Base-by-base conservation (phyloP, 2,329 filamentous ascomycete species). In the Claviceps quebecensis region DNA sequence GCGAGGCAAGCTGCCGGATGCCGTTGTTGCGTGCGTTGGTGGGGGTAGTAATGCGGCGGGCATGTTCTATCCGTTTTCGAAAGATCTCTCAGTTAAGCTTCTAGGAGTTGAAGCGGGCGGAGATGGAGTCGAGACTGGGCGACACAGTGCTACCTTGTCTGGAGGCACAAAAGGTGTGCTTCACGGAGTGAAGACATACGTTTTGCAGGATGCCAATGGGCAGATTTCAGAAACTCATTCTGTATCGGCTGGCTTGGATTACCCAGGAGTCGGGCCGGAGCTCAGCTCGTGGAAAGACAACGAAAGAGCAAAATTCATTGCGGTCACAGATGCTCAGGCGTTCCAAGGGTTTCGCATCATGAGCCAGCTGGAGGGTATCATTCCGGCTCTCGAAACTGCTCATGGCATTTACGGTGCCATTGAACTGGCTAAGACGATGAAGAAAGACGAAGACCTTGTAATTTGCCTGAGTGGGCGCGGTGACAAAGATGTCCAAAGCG, bases 401-500 rank as follows among this genome's bases (percentile, higher is more conserved):
- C 93, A 98, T 72, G 93, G 90, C 23, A 81, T 98, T 62, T 96
- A 78, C 60, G 93, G 90, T 14, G 90, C 87, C 11, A 72, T 97
- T 53, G 81, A 97, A 71, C 71, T 97, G 53, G 91, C 91, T 55
- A 96, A 95, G 81, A 87, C 83, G 53, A 90, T 96, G 87, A 76
- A 77, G 58, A 87, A 89, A 72, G 89, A 80, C 49, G 73, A 96
- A 70, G 89, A 97, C 63, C 72, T 98, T 29, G 91, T 98, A 54
- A 90, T 98, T 56, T 97, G 91, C 70, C 68, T 98, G 39, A 94
- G 86, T 63, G 93, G 93, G 8, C 77, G 93, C 59, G 93, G 93
- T 56, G 93, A 98, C 70, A 98, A 98, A 80, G 93, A 98, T 64
- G 93, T 98, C 53, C 90, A 98, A 78, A 95, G 87, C 62, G 91